A percentile compares a stretch with the other conserved stretches of the same genome.
These are phyloP conservation scores for Fusarium duplospermum DNA, from an alignment of 2,329 filamentous ascomycete genomes.

Conservation along the genomic window DNA sequence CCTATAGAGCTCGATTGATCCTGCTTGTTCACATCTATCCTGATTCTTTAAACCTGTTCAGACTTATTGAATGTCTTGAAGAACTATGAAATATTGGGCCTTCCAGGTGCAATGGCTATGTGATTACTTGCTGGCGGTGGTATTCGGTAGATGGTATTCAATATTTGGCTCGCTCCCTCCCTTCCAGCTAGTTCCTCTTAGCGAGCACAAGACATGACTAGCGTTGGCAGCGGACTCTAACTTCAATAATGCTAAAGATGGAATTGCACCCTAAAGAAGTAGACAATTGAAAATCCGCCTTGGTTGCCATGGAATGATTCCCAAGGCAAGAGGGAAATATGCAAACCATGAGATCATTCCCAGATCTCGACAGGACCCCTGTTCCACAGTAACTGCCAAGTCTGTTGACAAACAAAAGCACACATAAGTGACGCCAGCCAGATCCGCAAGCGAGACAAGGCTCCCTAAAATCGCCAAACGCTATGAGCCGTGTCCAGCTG, in stretches of 20 bases:
- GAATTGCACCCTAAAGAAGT: background rate
- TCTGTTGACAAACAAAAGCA: background rate
- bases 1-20: background rate
- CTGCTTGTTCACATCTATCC: background rate
- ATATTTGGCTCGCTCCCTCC: background rate
- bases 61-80: background rate
- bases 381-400: background rate
- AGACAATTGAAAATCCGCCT: background rate
- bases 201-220: background rate
- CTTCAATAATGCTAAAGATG: background rate
- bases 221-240: background rate
- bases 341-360: too few species aligned
- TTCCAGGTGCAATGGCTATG: background rate
- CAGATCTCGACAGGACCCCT: background rate
- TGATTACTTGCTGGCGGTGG: background rate
- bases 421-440: background rate
- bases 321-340: background rate
- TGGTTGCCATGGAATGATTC: background rate
- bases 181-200: background rate
- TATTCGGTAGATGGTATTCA: background rate
- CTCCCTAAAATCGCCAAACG: background rate
- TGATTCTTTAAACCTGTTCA: background rate
- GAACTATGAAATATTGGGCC: rapidly evolving
- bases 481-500: background rate
- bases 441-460: background rate